A percentile compares a stretch with the other conserved stretches of the same genome.
Evolutionary conservation across 345 rosid species (phyloP).

Genomic region (Jatropha curcas): DNA sequence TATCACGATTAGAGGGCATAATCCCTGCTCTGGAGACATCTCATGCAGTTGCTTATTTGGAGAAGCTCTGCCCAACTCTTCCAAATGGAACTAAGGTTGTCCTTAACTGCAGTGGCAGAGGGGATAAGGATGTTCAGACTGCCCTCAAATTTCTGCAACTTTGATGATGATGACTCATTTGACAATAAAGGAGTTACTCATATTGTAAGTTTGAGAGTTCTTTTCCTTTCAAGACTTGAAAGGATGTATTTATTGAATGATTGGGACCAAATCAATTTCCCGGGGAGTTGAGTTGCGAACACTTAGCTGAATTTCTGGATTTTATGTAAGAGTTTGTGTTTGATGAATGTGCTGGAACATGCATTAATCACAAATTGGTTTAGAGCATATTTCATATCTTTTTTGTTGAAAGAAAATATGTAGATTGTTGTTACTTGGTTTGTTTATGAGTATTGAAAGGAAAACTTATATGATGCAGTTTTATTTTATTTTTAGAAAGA

Average conservation of each 20-base stretch:
- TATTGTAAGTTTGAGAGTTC: not conserved
- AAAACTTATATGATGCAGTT: too few species aligned
- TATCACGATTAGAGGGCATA: slow-evolving; percentile 77
- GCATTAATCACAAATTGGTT: not conserved
- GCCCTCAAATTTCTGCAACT: slow-evolving; percentile 67
- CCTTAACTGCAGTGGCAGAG: slow-evolving; percentile 85
- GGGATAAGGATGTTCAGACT: slow-evolving; percentile 93
- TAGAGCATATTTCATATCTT: not conserved
- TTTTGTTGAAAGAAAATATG: not conserved
- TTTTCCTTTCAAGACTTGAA: not conserved
- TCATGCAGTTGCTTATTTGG: slow-evolving; percentile 79
- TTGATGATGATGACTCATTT: slow-evolving; percentile 20
- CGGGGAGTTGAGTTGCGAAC: not conserved
- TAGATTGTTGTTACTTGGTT: too few species aligned
- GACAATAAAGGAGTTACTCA: slow-evolving; percentile 3
- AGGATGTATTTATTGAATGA: not conserved
- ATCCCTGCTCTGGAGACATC: slow-evolving; percentile 92
- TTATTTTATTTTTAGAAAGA: too few species aligned
- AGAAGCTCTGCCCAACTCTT: slow-evolving; percentile 83
- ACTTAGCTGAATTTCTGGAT: not conserved
- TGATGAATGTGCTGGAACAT: not conserved
- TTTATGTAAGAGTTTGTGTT: not conserved
- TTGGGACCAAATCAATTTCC: not conserved
- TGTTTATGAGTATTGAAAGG: too few species aligned
- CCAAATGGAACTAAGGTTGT: slow-evolving; percentile 62